Conservation (phyloP, 2,329 filamentous ascomycete genomes). For the Penicillium sp. region DNA sequence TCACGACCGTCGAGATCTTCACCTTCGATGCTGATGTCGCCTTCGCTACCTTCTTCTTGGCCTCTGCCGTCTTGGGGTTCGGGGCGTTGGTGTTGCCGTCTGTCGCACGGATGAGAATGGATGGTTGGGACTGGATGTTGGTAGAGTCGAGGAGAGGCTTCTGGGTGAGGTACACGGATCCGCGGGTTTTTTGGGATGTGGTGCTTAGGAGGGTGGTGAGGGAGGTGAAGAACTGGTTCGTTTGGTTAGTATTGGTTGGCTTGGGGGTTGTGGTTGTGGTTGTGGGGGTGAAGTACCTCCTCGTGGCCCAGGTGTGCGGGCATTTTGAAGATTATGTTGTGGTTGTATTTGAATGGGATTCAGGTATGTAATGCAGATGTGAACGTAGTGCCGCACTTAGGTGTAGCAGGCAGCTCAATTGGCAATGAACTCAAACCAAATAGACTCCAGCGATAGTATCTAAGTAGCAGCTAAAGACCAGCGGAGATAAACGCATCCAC, state of each 20-base stretch:
- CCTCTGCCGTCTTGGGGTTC: conserved; percentile 36
- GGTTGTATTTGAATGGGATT: no score
- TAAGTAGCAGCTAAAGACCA: no score
- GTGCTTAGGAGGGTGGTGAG: conserved; percentile 35
- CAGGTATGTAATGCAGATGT: conserved; percentile 10
- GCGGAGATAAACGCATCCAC: no score
- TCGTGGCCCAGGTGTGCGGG: conserved; percentile 34
- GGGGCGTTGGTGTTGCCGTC: conserved; percentile 58
- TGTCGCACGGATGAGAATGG: conserved; percentile 72
- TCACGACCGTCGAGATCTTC: conserved; percentile 76
- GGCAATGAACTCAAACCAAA: no score
- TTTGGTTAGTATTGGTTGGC: conserved; percentile 10
- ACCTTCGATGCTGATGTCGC: conserved; percentile 44
- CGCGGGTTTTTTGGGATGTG: conserved; percentile 34
- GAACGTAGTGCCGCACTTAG: no score
- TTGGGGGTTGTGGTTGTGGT: conserved; percentile 9
- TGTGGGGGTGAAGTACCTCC: conserved; percentile 27
- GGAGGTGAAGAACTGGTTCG: conserved; percentile 39
- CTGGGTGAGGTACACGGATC: conserved; percentile 40
- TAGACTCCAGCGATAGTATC: no score
- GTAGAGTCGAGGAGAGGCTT: conserved; percentile 37
- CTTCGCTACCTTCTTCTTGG: conserved; percentile 20
- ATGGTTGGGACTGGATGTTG: conserved; percentile 58
- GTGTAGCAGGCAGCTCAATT: no score
- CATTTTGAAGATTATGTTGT: no score